phyloP scores from a whole-genome alignment of 176 grass and related monocot genomes.

The Pontederia paniculata region DNA sequence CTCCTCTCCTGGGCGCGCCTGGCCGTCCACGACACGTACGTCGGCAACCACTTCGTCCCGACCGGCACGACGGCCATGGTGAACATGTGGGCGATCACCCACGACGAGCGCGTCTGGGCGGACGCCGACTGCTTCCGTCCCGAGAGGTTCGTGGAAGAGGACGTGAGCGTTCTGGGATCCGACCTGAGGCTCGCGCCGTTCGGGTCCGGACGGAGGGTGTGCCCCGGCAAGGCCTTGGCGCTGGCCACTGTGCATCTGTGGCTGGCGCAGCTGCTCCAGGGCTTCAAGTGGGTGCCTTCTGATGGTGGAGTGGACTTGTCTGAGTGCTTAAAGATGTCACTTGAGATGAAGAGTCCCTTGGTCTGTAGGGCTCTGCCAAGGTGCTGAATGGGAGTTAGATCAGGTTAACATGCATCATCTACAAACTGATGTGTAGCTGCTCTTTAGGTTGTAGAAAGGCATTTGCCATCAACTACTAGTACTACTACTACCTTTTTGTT shows the following conservation, averaged over 20 bases:
- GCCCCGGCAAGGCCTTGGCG: constrained; percentile 1
- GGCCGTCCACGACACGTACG: not conserved
- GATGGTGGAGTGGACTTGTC: not conserved
- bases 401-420: too few relatives aligned
- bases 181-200: constrained; percentile 8
- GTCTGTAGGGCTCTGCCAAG: constrained; percentile 6
- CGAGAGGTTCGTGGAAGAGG: not conserved
- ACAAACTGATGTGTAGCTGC: too few relatives aligned
- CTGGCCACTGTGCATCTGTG: constrained; percentile 2
- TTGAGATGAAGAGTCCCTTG: constrained; percentile 7
- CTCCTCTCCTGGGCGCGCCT: constrained; percentile 16
- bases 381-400: not conserved
- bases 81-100: constrained; percentile 14
- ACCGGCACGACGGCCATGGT: constrained; percentile 6
- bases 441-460: too few relatives aligned
- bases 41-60: constrained; percentile 1
- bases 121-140: not conserved
- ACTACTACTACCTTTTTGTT: too few relatives aligned
- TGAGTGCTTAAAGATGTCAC: constrained; percentile 11
- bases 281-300: not conserved
- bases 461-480: too few relatives aligned
- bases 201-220: constrained; percentile 5
- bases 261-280: constrained; percentile 8
- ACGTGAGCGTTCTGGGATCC: not conserved
- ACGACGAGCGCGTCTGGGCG: not conserved